Base-by-base conservation (phyloP, 2,329 filamentous ascomycete genomes). In the Akanthomyces uredinophilus region DNA sequence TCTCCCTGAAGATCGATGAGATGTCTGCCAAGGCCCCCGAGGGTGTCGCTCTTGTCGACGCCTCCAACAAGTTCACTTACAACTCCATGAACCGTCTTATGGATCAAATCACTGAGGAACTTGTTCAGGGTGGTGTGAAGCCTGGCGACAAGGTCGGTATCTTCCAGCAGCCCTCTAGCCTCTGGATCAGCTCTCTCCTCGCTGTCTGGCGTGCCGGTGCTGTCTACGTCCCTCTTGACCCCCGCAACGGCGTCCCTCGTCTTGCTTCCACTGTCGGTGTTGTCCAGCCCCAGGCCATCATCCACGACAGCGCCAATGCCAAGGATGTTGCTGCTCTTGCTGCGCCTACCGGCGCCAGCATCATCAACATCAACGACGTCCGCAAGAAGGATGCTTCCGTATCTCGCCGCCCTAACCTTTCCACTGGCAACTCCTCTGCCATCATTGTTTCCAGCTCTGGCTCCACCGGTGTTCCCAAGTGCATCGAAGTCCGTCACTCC, bases 211-310 rank as follows among this genome's bases (percentile, higher is more conserved):
- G 71, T 0, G 56, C 76, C 14, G 78, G 78, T 1, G 71, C 68
- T 8, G 66, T 73, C 1, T 77, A 77, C 41, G 69, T 79, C 5
- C 77, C 77, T 3, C 68, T 83, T 0, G 81, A 83, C 60, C 53
- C 69, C 1, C 4, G 63, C 65, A 11, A 54, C 61, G 6, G 54
- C 49, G 43, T 63, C n/a, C 49, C 61, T 14, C 61, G 61, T 35
- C 60, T 62, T 29, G 52, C 53, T n/a, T 56, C 60, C 18, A 62
- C 60, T n/a, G 47, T 58, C 22, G 46, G 53, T 27, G 60, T 62
- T 20, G 69, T 76, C 13, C 8, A 69, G 70, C 49, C 70, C 70
- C 52, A 52, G 69, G 47, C 72, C 72, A n/a, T 62, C 35, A 16
- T 66, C 66, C 1, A 63, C 60, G 59, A 60, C 35, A 46, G 51